Conservation (phyloP, 1,284 basidiomycete genomes). For the Tetrapyrgos nigripes region DNA sequence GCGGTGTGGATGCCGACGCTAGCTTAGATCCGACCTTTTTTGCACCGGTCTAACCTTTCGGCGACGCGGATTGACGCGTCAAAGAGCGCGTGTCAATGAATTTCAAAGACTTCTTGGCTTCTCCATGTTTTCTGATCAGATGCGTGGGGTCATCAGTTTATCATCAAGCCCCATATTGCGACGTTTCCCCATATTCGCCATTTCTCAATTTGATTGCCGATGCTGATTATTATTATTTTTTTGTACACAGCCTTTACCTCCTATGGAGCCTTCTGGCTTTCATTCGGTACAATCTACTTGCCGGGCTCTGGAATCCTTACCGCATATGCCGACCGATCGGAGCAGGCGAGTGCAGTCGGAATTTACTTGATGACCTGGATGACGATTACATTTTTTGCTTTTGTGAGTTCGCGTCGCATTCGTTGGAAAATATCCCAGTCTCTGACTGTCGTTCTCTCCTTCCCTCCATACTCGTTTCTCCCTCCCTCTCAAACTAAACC, state of each 20-base stretch:
- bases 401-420: conserved; percentile 48
- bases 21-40: no score
- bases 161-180: no score
- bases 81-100: no score
- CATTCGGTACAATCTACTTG: conserved; percentile 71
- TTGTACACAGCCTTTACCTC: conserved; percentile 74
- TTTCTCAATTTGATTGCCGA: neutral
- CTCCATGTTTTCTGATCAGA: no score
- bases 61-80: no score
- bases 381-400: conserved; percentile 69
- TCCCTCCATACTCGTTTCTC: neutral
- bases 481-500: neutral
- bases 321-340: conserved; percentile 49
- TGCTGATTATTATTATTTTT: neutral
- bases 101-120: no score
- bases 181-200: neutral
- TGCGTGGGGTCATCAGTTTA: no score
- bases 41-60: no score
- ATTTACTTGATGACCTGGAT: conserved; percentile 77
- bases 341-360: conserved; percentile 65
- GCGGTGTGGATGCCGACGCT: no score
- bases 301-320: conserved; percentile 65
- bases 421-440: conserved; percentile 52
- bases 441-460: conserved; percentile 46
- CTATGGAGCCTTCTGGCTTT: conserved; percentile 88